Evolutionary conservation across 441 rosid species (phyloP), one percentile per base, ranked within the genome.

Genomic region (Erysimum cheiri): DNA sequence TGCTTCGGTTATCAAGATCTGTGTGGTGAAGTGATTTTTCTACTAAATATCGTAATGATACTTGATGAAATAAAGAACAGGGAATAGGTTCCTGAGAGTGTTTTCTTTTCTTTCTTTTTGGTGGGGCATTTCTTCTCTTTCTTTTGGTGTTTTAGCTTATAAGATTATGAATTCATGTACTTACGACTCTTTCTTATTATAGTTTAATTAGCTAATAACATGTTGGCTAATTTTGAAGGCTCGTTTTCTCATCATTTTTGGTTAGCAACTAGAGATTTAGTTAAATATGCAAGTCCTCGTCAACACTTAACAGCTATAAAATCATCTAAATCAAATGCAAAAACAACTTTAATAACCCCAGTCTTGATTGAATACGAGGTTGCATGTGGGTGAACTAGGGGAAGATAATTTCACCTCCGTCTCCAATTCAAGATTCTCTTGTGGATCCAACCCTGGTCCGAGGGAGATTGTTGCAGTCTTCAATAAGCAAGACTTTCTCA

Each of bases 1-100:
- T 63, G 97, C 98, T 47, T 90, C 98, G 2, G 93, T 92, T 49
- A 88, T 92, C 70, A 92, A 92, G 88, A 92, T 92, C 80, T 92
- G 96, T 83, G 52, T 84, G 15, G 98, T 90, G 72, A 88, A 90
- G 80, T 90, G 74, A 87, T 24, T 39, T 37, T 37, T 24, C 33
- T 37, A 58, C 47, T 37, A 54, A 44, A 43, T 14, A n/a, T 71
- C 70, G 57, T 64, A 55, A 36, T 55, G 58, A 24, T 39, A 6
- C 59, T 56, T 14, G 64, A 59, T 48, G 71, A 72, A 72, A 72
- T 72, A 72, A 72, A 54, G 11, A 44, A 35, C 75, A 62, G 14
- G 69, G 54, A 43, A 24, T 19, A 43, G 53, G 39, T 43, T 52
- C 54, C 67, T 24, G 48, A 62, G 26, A 43, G 8, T 53, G 63